Evolutionary conservation across 257 asterid genomes (phyloP), one percentile per base, ranked within the genome.

Genomic region (Thymus mandschuricus): DNA sequence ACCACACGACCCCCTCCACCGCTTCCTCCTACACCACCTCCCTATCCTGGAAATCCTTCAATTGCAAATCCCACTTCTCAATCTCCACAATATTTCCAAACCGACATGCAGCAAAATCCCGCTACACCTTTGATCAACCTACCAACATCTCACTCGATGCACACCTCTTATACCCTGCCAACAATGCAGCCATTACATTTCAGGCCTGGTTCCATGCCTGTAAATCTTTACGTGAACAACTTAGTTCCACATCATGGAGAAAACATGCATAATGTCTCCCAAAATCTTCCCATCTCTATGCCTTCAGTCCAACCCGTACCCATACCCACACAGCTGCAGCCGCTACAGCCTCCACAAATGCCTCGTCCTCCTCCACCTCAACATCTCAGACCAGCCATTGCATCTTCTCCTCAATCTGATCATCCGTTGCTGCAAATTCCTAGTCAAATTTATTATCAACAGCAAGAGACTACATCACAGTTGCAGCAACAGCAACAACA

Each of bases 301-400:
- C 81, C 89, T 66, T 69, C 88, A 54, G 60, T 76, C 55, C 95
- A 91, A 63, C 59, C 89, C 69, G 59, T 82, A 45, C 86, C 86
- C 45, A 72, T 85, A 38, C 81, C 85, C 73, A 61, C 84, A 74
- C 97, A 89, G 78, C 76, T 91, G 80, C 98, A 91, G 84, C 95
- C 97, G 0, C 79, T 89, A 59, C 98, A 94, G 87, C 92, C 96
- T 31, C 96, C 97, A n/a, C 96, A 87, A 73, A 84, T 86, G 68
- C 95, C 92, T 81, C 96, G 86, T 31, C 90, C 97, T 31, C 90
- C 97, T 50, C 90, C 96, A 56, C 87, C 85, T 64, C 96, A 83
- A 86, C 89, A 83, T 80, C 85, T 87, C 38, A 86, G 97, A 77
- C 93, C 99, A 38, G 69, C 90, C 30, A 77, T 86, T 76, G 86